Base-by-base conservation (phyloP, 352 stramenopile genomes). In the Globisporangium middletonii region DNA sequence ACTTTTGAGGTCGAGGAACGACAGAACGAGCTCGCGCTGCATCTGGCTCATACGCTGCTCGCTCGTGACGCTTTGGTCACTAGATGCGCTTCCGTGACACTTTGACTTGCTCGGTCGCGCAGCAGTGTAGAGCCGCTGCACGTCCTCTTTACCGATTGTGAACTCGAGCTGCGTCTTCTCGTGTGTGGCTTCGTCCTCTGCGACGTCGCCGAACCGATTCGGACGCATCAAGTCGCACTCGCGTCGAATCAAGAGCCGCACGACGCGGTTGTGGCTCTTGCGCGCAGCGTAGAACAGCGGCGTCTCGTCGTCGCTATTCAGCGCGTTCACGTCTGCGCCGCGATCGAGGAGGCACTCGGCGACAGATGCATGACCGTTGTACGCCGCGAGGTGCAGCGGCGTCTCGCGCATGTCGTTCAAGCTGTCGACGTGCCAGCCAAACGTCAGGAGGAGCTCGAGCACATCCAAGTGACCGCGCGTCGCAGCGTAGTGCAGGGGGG, bases 201-300 rank as follows among this genome's bases (percentile, higher is more conserved):
- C 80, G 0, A 78, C 33, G 46, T 94, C 85, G 0, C 79, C 79
- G 55, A 84, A 93, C 13, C 77, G 70, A 54, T 92, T 91, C 53
- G 63, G 59, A 11, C 61, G 53, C 5, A 23, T 42, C 44, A 82
- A 57, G 28, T 91, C 68, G 50, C 79, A 88, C 47, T 92, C 85
- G n/a, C 73, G 69, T 7, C 73, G 69, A 18, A 92, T 65, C 6
- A 93, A 65, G 19, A 92, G 56, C 3, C 80, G 71, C 43, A 88
- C 79, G 23, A 84, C 57, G 51, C 75, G 69, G 51, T 86, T 73
- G 33, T 88, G 73, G 28, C 72, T 69, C 57, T 92, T 92, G 2
- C 82, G 68, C 13, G 83, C 68, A 13, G 82, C 82, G 50, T 89
- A 93, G 42, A 93, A 92, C 6, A 94, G 55, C 15, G 83, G 63